Conservation (phyloP, 805 yeast species). For the Barnettozyma pratensis region DNA sequence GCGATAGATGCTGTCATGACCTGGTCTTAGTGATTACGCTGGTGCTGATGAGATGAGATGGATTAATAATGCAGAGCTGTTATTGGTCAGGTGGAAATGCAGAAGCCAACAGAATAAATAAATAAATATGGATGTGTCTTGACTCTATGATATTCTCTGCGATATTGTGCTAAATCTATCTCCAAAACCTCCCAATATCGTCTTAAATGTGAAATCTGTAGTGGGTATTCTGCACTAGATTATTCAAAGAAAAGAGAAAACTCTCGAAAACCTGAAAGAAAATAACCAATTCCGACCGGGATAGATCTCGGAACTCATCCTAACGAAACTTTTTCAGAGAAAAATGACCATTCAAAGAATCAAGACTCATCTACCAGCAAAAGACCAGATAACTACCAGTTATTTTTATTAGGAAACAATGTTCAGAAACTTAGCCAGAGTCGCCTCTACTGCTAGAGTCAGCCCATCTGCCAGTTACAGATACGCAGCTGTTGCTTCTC, state of each 20-base stretch:
- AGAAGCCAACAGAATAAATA: not conserved
- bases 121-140: not conserved
- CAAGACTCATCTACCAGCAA: too few relatives aligned
- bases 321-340: too few relatives aligned
- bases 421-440: constrained; percentile 19
- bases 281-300: too few relatives aligned
- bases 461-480: not conserved
- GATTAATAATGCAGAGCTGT: not conserved
- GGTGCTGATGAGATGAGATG: not conserved
- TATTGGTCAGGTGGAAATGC: not conserved
- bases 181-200: too few relatives aligned
- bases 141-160: not conserved
- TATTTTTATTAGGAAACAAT: constrained; percentile 2
- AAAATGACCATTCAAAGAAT: too few relatives aligned
- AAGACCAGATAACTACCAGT: not conserved
- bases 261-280: too few relatives aligned
- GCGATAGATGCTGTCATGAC: constrained; percentile 35
- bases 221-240: too few relatives aligned
- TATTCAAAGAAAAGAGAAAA: too few relatives aligned
- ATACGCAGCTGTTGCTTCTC: not conserved
- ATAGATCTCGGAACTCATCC: too few relatives aligned
- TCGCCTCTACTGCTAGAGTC: constrained; percentile 5
- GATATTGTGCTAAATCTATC: too few relatives aligned
- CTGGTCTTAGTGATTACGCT: not conserved
- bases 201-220: too few relatives aligned